phyloP scores from a whole-genome alignment of 768 basidiomycete genomes.

The Dioszegia aurantiaca region DNA sequence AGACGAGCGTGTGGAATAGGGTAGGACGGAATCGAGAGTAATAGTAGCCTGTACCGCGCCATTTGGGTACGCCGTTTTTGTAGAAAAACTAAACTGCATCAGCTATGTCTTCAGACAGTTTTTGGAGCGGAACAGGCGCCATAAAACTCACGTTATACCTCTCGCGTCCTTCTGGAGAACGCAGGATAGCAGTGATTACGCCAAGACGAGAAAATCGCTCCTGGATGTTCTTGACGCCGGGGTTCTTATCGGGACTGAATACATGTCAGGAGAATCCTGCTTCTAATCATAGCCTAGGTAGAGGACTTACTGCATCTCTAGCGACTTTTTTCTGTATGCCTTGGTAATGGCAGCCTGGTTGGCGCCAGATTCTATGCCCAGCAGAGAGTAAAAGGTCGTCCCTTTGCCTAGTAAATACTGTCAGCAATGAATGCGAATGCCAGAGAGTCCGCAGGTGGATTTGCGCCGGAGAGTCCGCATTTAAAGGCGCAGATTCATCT shows the following conservation, averaged over 20 bases:
- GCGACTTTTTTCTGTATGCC: slow-evolving; percentile 87
- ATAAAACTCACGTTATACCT: slow-evolving; percentile 59
- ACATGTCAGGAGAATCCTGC: too few relatives aligned
- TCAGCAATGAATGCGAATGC: too few relatives aligned
- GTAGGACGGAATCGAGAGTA: slow-evolving; percentile 96
- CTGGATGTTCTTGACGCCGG: slow-evolving; percentile 71
- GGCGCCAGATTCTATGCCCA: slow-evolving; percentile 74
- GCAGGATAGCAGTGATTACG: slow-evolving; percentile 75
- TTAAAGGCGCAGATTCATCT: too few relatives aligned
- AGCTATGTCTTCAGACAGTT: neutral
- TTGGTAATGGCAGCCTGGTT: slow-evolving; percentile 67
- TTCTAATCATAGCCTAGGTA: neutral
- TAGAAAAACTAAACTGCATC: slow-evolving; percentile 64
- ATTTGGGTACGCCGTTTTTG: slow-evolving; percentile 94
- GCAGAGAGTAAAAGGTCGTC: slow-evolving; percentile 93
- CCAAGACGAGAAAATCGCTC: slow-evolving; percentile 91
- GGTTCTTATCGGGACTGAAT: slow-evolving; percentile 90
- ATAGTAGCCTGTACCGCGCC: slow-evolving; percentile 95
- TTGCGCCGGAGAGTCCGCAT: too few relatives aligned
- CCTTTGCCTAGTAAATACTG: slow-evolving; percentile 82
- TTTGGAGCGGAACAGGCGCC: neutral
- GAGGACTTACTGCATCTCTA: slow-evolving; percentile 79
- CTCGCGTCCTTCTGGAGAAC: slow-evolving; percentile 70
- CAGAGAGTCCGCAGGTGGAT: too few relatives aligned
- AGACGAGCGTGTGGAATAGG: slow-evolving; percentile 71